Evolutionary conservation across 2,329 filamentous ascomycete species (phyloP).

Genomic region (Nannizziopsis barbatae): DNA sequence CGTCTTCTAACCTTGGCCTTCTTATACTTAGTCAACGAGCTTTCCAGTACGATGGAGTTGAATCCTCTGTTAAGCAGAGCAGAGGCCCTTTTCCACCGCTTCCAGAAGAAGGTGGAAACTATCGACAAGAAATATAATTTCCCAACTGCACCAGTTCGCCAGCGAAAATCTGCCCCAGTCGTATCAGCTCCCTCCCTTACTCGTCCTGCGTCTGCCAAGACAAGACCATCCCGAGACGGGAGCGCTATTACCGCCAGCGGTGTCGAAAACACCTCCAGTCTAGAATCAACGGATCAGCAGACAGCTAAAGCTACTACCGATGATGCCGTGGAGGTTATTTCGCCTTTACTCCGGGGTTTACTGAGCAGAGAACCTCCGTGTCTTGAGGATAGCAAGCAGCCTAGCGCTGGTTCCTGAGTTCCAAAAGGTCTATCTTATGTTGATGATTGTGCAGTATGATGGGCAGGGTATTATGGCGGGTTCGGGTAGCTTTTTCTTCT

Average conservation of each 20-base stretch:
- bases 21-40: conserved; percentile 65
- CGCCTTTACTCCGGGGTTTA: conserved; percentile 50
- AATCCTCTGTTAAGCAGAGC: conserved; percentile 75
- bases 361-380: conserved; percentile 47
- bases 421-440: neutral
- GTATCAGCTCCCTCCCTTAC: neutral
- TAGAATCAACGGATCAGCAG: neutral
- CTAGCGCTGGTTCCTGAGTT: conserved; percentile 15
- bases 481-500: neutral
- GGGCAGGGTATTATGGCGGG: neutral
- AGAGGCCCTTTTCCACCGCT: conserved; percentile 76
- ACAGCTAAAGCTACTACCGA: conserved; percentile 18
- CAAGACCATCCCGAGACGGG: neutral
- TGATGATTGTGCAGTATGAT: neutral
- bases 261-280: neutral
- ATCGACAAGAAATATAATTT: conserved; percentile 88
- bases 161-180: conserved; percentile 8
- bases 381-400: neutral
- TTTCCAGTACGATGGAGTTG: conserved; percentile 86
- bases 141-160: conserved; percentile 44
- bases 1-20: neutral
- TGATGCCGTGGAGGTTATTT: conserved; percentile 45
- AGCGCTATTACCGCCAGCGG: conserved; percentile 1
- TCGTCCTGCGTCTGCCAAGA: neutral
- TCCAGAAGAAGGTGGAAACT: conserved; percentile 77